phyloP scores from a whole-genome alignment of 2,329 filamentous ascomycete species.

The Rugonectria rugulosa region DNA sequence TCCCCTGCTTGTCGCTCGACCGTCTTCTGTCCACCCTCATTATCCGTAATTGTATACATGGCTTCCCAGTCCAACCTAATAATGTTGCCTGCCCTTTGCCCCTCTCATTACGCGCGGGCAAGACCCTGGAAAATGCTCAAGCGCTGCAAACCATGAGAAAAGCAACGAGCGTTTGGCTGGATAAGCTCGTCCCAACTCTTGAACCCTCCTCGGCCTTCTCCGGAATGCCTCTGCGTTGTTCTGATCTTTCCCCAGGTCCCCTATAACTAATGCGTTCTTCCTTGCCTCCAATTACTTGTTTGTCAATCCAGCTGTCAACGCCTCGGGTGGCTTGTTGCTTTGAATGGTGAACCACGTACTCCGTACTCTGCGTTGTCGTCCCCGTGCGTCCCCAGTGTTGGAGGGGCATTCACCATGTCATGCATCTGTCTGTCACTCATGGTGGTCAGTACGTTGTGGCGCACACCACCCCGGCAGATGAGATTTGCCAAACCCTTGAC shows the following conservation, averaged over 20 bases:
- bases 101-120: conserved; percentile 10
- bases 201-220: conserved; percentile 15
- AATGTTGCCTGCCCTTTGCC: conserved; percentile 7
- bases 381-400: conserved; percentile 15
- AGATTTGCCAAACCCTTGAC: neutral
- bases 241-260: neutral
- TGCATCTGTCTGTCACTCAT: conserved; percentile 22
- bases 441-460: conserved; percentile 12
- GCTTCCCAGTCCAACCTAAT: conserved; percentile 9
- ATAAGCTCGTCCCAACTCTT: conserved; percentile 25
- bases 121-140: conserved; percentile 29
- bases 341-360: conserved; percentile 4
- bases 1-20: conserved; percentile 35
- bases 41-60: neutral
- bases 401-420: conserved; percentile 12
- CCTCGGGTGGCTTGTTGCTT: conserved; percentile 10
- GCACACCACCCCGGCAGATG: conserved; percentile 11
- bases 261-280: conserved; percentile 11
- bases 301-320: conserved; percentile 28
- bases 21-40: conserved; percentile 8
- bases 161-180: conserved; percentile 9
- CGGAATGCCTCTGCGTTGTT: neutral
- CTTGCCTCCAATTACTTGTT: conserved; percentile 16
- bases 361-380: no score
- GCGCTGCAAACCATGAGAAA: conserved; percentile 4